phyloP scores from a whole-genome alignment of 208 protist genomes.

The Leishmania mexicana region DNA sequence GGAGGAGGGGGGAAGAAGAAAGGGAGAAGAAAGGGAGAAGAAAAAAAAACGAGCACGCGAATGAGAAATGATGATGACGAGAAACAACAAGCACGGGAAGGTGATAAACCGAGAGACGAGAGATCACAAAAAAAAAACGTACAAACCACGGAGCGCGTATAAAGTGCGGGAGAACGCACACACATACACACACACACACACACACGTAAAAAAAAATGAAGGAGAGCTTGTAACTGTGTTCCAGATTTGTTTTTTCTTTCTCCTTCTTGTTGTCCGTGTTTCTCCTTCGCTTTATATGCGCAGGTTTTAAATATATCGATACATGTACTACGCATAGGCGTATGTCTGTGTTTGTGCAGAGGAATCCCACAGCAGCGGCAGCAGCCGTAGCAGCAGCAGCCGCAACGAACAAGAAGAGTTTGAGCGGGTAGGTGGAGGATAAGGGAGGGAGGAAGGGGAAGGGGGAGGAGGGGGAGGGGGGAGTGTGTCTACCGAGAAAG shows the following conservation, averaged over 20 bases:
- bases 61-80: no score
- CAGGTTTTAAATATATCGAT: not conserved
- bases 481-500: not conserved
- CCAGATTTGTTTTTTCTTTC: not conserved
- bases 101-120: not conserved
- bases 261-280: not conserved
- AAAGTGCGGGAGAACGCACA: not conserved
- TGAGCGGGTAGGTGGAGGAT: not conserved
- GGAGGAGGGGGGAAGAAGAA: not conserved
- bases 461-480: not conserved
- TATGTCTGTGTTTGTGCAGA: not conserved
- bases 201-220: not conserved
- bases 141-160: not conserved
- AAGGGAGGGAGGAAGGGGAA: not conserved
- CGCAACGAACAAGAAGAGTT: not conserved
- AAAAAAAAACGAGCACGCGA: not conserved
- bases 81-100: no score
- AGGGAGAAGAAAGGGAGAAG: not conserved
- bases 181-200: not conserved
- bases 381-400: not conserved
- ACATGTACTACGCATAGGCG: not conserved
- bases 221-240: not conserved
- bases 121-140: not conserved
- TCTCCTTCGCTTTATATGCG: not conserved
- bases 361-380: no score